Evolutionary conservation across 257 asterid genomes (phyloP).

Genomic region (Sherardia arvensis): DNA sequence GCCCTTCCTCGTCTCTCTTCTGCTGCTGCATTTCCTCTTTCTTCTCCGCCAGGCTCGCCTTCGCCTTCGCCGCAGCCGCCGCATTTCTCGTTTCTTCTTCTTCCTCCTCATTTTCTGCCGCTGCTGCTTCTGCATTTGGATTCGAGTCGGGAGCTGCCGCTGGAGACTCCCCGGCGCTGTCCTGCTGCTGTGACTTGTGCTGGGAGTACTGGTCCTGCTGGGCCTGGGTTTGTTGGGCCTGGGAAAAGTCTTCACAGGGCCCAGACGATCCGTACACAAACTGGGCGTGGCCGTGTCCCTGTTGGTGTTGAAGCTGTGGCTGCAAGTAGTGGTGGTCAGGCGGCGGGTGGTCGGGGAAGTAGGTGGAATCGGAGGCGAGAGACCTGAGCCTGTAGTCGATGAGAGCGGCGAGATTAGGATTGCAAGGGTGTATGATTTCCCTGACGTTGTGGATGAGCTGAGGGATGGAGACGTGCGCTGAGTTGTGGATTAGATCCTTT

Average conservation of each 20-base stretch:
- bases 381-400: slow-evolving; percentile 78
- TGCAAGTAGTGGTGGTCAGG: neutral
- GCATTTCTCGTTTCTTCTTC: slow-evolving; percentile 10
- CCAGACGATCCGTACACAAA: slow-evolving; percentile 12
- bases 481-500: slow-evolving; percentile 70
- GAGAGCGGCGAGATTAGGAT: slow-evolving; percentile 75
- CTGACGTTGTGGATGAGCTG: slow-evolving; percentile 88
- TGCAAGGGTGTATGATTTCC: slow-evolving; percentile 83
- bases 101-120: neutral
- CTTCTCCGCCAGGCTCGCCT: slow-evolving; percentile 22
- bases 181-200: too few relatives aligned
- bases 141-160: too few relatives aligned
- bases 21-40: slow-evolving; percentile 50
- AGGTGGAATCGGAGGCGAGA: slow-evolving; percentile 26
- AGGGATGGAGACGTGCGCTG: slow-evolving; percentile 65
- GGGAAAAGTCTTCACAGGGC: slow-evolving; percentile 20
- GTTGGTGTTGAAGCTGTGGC: neutral
- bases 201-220: too few relatives aligned
- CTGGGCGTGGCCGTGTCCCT: too few relatives aligned
- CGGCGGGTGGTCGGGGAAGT: neutral
- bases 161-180: slow-evolving; percentile 16
- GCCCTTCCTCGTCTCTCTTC: slow-evolving; percentile 77
- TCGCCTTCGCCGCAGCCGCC: too few relatives aligned
- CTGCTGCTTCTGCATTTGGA: too few relatives aligned
- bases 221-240: too few relatives aligned